Evolutionary conservation across 2,329 filamentous ascomycete genomes (phyloP).

Genomic region (Ustilaginoidea virens): DNA sequence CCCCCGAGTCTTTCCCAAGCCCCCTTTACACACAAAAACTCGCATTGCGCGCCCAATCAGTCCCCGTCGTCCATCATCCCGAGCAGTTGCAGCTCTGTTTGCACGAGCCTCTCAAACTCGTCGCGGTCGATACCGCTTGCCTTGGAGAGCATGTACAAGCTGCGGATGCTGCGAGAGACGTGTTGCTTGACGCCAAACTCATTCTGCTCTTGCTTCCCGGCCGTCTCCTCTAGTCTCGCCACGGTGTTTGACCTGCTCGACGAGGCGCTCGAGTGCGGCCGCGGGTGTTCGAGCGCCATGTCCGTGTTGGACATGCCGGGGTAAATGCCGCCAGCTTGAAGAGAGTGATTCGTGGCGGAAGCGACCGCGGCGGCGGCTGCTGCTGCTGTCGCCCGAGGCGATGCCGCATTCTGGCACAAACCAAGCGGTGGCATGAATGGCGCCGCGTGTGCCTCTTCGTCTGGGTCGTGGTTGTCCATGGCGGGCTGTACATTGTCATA

Average conservation of each 20-base stretch:
- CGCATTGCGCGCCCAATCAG: too few relatives aligned
- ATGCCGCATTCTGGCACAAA: constrained; percentile 6
- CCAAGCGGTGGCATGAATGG: constrained; percentile 19
- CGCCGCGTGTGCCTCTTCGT: constrained; percentile 37
- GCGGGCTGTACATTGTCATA: constrained; percentile 69
- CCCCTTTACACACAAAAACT: too few relatives aligned
- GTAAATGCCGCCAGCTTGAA: constrained; percentile 9
- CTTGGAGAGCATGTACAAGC: constrained; percentile 54
- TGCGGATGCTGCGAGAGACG: constrained; percentile 62
- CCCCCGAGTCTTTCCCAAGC: background rate
- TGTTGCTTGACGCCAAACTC: constrained; percentile 68
- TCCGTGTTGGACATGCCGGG: constrained; percentile 8
- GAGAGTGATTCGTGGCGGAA: constrained; percentile 9
- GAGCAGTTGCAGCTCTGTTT: constrained; percentile 55
- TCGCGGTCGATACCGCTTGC: constrained; percentile 57
- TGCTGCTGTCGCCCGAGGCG: background rate
- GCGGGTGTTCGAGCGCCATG: constrained; percentile 30
- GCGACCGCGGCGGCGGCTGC: background rate
- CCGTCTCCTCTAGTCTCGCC: constrained; percentile 43
- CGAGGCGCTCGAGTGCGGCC: constrained; percentile 42
- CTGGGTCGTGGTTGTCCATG: constrained; percentile 69
- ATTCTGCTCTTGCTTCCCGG: constrained; percentile 41
- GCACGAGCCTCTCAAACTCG: constrained; percentile 60
- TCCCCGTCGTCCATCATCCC: constrained; percentile 48
- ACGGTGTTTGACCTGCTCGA: constrained; percentile 41